These are phyloP conservation scores for Rhynchosporium graminicola DNA, from an alignment of 2,329 filamentous ascomycete genomes.

Conservation along the genomic window DNA sequence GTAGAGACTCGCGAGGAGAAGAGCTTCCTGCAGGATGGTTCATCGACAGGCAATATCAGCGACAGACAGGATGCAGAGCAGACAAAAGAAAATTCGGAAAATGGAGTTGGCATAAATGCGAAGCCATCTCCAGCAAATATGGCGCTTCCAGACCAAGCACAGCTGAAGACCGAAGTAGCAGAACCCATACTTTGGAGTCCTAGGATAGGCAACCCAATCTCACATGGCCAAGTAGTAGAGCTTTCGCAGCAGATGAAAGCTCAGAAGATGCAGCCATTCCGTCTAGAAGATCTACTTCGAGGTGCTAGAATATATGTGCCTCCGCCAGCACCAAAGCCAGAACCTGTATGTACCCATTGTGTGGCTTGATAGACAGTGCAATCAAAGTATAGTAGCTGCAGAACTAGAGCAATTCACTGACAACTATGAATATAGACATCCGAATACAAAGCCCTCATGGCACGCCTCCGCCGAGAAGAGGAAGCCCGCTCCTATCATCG, in stretches of 20 bases:
- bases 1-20: neutral
- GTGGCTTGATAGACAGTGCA: no score
- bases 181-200: conserved; percentile 51
- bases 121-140: neutral
- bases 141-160: neutral
- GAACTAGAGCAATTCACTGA: conserved; percentile 2
- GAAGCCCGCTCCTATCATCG: conserved; percentile 80
- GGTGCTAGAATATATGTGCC: conserved; percentile 73
- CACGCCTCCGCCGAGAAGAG: conserved; percentile 76
- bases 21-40: neutral
- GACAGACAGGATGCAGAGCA: neutral
- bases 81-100: neutral
- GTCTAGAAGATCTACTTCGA: conserved; percentile 69
- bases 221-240: conserved; percentile 67
- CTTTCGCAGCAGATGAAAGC: conserved; percentile 56
- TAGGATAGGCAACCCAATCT: conserved; percentile 64
- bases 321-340: conserved; percentile 77
- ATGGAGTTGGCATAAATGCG: neutral
- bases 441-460: conserved; percentile 88
- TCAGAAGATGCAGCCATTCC: conserved; percentile 43
- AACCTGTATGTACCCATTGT: conserved; percentile 59
- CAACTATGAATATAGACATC: conserved; percentile 54
- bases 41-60: neutral
- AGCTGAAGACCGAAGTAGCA: neutral
- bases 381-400: no score